These are phyloP conservation scores for Melastoma candidum DNA, from an alignment of 441 rosid species.

Conservation along the genomic window DNA sequence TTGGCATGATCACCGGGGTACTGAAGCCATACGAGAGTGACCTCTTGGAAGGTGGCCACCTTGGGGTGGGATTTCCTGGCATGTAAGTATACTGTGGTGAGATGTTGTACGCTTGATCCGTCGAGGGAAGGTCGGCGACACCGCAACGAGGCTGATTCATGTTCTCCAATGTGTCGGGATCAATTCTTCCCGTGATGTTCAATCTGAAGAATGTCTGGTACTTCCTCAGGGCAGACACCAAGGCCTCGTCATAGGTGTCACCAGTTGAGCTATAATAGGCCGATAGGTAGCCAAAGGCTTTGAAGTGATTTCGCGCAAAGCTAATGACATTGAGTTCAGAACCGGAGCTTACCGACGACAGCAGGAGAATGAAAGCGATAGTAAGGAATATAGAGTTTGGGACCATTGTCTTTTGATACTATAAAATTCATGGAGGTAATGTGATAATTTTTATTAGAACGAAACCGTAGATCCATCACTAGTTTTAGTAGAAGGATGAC, in stretches of 20 bases:
- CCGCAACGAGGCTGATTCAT: slow-evolving; percentile 28
- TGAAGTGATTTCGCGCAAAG: no score
- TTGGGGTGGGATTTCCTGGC: neutral
- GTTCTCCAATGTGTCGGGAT: slow-evolving; percentile 13
- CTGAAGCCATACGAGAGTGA: slow-evolving; percentile 17
- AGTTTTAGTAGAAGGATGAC: no score
- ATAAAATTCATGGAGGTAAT: no score
- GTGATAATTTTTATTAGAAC: no score
- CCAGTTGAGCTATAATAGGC: neutral
- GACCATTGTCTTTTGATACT: no score
- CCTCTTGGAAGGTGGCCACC: slow-evolving; percentile 16
- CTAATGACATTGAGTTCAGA: no score
- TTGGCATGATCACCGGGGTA: neutral
- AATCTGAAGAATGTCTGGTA: slow-evolving; percentile 23
- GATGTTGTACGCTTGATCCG: neutral
- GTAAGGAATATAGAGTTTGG: no score
- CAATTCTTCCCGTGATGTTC: slow-evolving; percentile 21
- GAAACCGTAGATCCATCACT: no score
- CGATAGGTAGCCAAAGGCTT: no score
- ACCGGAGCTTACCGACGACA: no score
- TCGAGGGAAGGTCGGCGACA: slow-evolving; percentile 18
- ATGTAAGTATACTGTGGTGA: slow-evolving; percentile 17
- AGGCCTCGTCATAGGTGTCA: slow-evolving; percentile 21
- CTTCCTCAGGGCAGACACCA: slow-evolving; percentile 23
- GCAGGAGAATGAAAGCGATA: no score